Conservation (phyloP, 352 stramenopile species). For the Pythium graminicola region DNA sequence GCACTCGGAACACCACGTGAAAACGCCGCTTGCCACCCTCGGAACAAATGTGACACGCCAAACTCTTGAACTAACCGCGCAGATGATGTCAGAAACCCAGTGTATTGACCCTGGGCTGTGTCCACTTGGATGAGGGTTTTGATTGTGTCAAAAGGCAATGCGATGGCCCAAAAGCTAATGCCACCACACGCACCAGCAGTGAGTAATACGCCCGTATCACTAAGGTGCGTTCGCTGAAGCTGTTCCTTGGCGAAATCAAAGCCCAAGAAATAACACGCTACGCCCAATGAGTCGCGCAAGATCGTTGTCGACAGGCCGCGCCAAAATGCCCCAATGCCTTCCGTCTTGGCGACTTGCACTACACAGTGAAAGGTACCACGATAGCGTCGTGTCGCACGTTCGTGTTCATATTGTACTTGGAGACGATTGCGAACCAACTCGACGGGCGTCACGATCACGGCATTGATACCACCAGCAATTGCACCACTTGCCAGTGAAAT, state of each 20-base stretch:
- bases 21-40: slow-evolving; percentile 76
- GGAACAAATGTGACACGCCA: slow-evolving; percentile 59
- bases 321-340: slow-evolving; percentile 64
- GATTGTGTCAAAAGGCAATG: slow-evolving; percentile 79
- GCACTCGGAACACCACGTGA: slow-evolving; percentile 66
- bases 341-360: slow-evolving; percentile 44
- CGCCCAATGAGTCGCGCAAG: slow-evolving; percentile 73
- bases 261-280: slow-evolving; percentile 83
- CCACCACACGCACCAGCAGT: slow-evolving; percentile 64
- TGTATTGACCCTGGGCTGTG: slow-evolving; percentile 33
- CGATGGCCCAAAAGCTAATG: slow-evolving; percentile 81
- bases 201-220: slow-evolving; percentile 51
- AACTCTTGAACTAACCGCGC: slow-evolving; percentile 42
- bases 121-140: slow-evolving; percentile 82
- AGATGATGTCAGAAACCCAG: slow-evolving; percentile 35
- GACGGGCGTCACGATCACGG: slow-evolving; percentile 63
- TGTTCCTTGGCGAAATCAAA: slow-evolving; percentile 65
- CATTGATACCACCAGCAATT: slow-evolving; percentile 62
- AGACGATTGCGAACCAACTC: slow-evolving; percentile 78
- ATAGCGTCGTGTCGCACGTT: slow-evolving; percentile 40
- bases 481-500: slow-evolving; percentile 48
- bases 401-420: slow-evolving; percentile 68
- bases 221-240: slow-evolving; percentile 24
- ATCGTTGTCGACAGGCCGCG: slow-evolving; percentile 70
- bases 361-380: slow-evolving; percentile 50